Conservation (phyloP, 73 alveolate species). For the Effrenium voratum region DNA sequence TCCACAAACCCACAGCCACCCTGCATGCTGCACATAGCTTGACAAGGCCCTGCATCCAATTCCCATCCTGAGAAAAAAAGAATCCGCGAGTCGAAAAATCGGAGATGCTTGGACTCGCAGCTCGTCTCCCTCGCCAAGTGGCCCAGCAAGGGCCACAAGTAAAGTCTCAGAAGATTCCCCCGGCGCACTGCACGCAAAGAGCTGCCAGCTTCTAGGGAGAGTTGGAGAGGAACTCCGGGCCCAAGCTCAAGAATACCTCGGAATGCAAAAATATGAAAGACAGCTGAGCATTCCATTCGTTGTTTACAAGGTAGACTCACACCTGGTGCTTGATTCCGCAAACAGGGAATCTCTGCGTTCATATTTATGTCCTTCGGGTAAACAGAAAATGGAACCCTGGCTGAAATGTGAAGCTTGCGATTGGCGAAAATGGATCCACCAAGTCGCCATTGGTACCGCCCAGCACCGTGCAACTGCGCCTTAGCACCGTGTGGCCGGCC, state of each 20-base stretch:
- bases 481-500: too few species aligned
- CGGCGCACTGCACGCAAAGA: slow-evolving; percentile 33
- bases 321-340: too few species aligned
- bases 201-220: slow-evolving; percentile 21
- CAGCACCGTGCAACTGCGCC: slow-evolving; percentile 44
- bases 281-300: too few species aligned
- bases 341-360: too few species aligned
- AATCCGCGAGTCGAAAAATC: neutral
- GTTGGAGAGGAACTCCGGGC: neutral
- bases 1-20: neutral
- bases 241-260: slow-evolving; percentile 61
- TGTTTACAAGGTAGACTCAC: too few species aligned
- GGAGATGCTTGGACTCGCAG: neutral
- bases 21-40: neutral
- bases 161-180: slow-evolving; percentile 27
- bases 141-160: slow-evolving; percentile 48
- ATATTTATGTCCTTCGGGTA: neutral
- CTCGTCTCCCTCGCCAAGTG: neutral
- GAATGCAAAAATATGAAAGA: too few species aligned
- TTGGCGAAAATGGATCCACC: neutral
- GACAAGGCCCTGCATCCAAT: slow-evolving; percentile 2
- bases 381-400: neutral
- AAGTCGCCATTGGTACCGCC: slow-evolving; percentile 45
- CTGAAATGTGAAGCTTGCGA: neutral
- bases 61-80: slow-evolving; percentile 3